These are phyloP conservation scores for Deinandra increscens DNA, from an alignment of 129 eudicot genomes.

Conservation along the genomic window DNA sequence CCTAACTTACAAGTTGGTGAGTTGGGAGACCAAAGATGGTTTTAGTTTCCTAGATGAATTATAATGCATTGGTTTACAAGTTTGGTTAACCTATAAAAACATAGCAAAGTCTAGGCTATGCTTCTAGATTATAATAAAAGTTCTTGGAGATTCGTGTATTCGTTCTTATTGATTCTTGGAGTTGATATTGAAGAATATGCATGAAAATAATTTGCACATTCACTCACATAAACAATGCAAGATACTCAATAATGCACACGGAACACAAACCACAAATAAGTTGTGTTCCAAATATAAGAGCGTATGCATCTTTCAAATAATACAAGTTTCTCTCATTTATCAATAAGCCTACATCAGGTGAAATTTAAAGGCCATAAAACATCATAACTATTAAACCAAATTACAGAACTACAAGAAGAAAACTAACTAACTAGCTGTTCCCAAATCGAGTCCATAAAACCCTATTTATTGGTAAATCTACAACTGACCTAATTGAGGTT, in stretches of 20 bases:
- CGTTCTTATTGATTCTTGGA: too few species aligned
- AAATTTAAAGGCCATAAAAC: not conserved
- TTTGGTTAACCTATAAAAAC: too few species aligned
- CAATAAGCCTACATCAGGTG: slow-evolving; percentile 19
- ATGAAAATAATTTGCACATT: too few species aligned
- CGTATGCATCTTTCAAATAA: slow-evolving; percentile 4
- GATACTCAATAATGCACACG: not conserved
- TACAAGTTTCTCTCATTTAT: not conserved
- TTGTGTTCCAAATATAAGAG: not conserved
- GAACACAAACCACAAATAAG: not conserved
- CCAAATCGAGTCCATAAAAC: slow-evolving; percentile 32
- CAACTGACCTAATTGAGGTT: slow-evolving; percentile 12
- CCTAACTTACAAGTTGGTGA: too few species aligned
- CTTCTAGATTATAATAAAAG: too few species aligned
- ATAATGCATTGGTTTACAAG: too few species aligned
- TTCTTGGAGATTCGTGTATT: too few species aligned
- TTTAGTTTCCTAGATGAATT: not conserved
- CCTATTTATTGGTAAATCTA: slow-evolving; percentile 18
- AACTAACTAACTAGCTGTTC: not conserved
- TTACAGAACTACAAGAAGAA: not conserved
- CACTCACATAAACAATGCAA: too few species aligned
- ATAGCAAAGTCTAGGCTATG: too few species aligned
- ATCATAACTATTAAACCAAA: not conserved
- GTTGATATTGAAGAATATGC: too few species aligned
- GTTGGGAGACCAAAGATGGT: not conserved